Evolutionary conservation across 1,284 basidiomycete genomes (phyloP).

Genomic region (Singerocomus rubriflavus): DNA sequence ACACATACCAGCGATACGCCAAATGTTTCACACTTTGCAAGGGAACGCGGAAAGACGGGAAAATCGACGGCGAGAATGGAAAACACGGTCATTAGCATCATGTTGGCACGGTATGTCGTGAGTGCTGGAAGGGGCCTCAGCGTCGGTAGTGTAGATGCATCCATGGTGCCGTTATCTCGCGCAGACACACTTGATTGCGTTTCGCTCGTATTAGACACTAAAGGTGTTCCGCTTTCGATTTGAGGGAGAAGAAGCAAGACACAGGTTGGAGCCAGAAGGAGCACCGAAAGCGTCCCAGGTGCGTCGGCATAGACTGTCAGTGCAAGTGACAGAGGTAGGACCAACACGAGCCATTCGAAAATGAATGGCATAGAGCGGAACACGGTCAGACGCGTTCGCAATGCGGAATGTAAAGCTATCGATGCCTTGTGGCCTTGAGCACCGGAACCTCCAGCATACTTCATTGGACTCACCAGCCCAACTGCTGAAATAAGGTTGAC

Average conservation of each 20-base stretch:
- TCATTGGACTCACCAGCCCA: slow-evolving; percentile 58
- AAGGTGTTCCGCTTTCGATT: slow-evolving; percentile 44
- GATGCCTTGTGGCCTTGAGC: slow-evolving; percentile 52
- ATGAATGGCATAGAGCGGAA: slow-evolving; percentile 41
- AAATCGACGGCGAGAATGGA: slow-evolving; percentile 98
- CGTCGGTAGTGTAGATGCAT: slow-evolving; percentile 20
- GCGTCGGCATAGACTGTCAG: slow-evolving; percentile 72
- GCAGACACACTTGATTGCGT: slow-evolving; percentile 15
- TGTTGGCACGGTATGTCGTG: slow-evolving; percentile 89
- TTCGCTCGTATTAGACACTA: slow-evolving; percentile 44
- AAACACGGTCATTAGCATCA: slow-evolving; percentile 91
- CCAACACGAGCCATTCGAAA: slow-evolving; percentile 63
- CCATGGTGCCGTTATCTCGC: slow-evolving; percentile 12
- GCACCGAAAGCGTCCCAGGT: slow-evolving; percentile 51
- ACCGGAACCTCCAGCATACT: not conserved
- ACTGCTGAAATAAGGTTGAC: slow-evolving; percentile 74
- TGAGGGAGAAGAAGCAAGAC: slow-evolving; percentile 43
- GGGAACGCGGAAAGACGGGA: slow-evolving; percentile 79
- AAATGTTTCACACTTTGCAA: slow-evolving; percentile 94
- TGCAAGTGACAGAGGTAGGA: slow-evolving; percentile 74
- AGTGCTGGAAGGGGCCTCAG: slow-evolving; percentile 61
- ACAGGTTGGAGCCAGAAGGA: slow-evolving; percentile 47
- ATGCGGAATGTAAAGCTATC: slow-evolving; percentile 62
- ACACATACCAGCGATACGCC: slow-evolving; percentile 83
- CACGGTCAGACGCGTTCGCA: slow-evolving; percentile 47